phyloP scores from a whole-genome alignment of 1,284 basidiomycete species.

The Naganishia sp. region DNA sequence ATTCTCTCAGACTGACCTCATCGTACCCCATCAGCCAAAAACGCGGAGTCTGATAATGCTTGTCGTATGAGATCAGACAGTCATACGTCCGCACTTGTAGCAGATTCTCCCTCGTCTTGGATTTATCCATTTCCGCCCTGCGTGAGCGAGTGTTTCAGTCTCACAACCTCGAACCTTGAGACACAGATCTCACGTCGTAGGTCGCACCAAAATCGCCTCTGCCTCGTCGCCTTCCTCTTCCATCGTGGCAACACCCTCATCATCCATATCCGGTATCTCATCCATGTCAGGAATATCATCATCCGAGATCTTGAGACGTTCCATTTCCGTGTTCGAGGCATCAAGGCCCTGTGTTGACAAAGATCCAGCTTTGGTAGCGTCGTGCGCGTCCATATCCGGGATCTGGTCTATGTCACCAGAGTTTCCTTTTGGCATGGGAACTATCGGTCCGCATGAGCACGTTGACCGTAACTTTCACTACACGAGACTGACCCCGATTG shows the following conservation, averaged over 20 bases:
- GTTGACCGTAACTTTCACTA: no score
- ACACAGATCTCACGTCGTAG: slow-evolving; percentile 40
- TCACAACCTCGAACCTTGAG: not conserved
- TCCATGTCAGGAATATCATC: slow-evolving; percentile 76
- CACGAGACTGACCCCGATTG: slow-evolving; percentile 44
- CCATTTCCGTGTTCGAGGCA: slow-evolving; percentile 30
- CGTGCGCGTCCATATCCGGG: slow-evolving; percentile 40
- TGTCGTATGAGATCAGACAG: slow-evolving; percentile 98
- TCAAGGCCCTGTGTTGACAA: slow-evolving; percentile 18
- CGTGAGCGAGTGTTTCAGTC: not conserved
- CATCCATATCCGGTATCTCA: slow-evolving; percentile 91
- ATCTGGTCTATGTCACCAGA: slow-evolving; percentile 47
- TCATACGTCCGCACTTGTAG: slow-evolving; percentile 97
- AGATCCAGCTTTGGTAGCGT: slow-evolving; percentile 37
- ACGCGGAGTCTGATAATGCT: slow-evolving; percentile 94
- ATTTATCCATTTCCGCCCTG: slow-evolving; percentile 59
- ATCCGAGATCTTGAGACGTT: slow-evolving; percentile 44
- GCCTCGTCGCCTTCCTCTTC: slow-evolving; percentile 79
- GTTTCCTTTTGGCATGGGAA: slow-evolving; percentile 22
- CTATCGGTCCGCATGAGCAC: not conserved
- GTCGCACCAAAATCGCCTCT: slow-evolving; percentile 55
- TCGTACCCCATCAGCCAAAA: slow-evolving; percentile 95
- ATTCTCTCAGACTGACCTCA: slow-evolving; percentile 62
- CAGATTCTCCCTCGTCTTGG: slow-evolving; percentile 66
- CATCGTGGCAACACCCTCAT: slow-evolving; percentile 67